phyloP scores from a whole-genome alignment of 148 eudicot species.

The Gaultheria prostrata region DNA sequence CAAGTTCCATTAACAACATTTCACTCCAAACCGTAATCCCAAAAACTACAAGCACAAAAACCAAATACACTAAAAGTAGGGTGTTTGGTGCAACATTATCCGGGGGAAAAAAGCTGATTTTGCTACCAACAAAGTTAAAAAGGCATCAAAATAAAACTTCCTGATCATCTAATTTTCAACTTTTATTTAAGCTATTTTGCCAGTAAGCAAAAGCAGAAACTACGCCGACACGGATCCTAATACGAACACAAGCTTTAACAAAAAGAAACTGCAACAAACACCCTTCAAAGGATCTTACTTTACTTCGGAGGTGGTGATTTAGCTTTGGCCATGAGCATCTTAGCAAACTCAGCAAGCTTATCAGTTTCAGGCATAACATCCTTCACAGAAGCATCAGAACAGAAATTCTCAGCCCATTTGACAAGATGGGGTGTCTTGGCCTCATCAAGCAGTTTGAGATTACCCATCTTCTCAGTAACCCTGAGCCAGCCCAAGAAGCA shows the following conservation, averaged over 20 bases:
- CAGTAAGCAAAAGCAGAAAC: background rate
- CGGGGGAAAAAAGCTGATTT: background rate
- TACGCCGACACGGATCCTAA: background rate
- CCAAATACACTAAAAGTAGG: background rate
- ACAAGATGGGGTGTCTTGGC: slow-evolving; percentile 29
- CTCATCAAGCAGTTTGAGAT: slow-evolving; percentile 24
- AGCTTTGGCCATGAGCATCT: slow-evolving; percentile 25
- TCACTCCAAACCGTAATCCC: background rate
- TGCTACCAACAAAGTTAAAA: background rate
- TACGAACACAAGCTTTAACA: background rate
- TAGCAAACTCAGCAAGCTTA: slow-evolving; percentile 40
- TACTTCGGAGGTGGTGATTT: slow-evolving; percentile 16
- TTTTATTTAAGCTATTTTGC: background rate
- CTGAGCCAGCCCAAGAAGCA: slow-evolving; percentile 39
- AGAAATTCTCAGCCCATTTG: slow-evolving; percentile 40
- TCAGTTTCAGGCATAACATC: slow-evolving; percentile 41
- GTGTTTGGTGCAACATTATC: background rate
- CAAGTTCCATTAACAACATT: background rate
- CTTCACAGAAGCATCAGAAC: slow-evolving; percentile 39
- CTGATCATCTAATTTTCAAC: background rate
- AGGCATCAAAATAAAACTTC: background rate
- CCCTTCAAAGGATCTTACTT: background rate
- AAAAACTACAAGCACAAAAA: background rate
- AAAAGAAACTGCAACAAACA: background rate
- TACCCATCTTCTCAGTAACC: slow-evolving; percentile 26